A percentile compares a stretch with the other conserved stretches of the same genome.
Evolutionary conservation across 2,329 filamentous ascomycete species (phyloP).

Genomic region (Aspergillus sp.): DNA sequence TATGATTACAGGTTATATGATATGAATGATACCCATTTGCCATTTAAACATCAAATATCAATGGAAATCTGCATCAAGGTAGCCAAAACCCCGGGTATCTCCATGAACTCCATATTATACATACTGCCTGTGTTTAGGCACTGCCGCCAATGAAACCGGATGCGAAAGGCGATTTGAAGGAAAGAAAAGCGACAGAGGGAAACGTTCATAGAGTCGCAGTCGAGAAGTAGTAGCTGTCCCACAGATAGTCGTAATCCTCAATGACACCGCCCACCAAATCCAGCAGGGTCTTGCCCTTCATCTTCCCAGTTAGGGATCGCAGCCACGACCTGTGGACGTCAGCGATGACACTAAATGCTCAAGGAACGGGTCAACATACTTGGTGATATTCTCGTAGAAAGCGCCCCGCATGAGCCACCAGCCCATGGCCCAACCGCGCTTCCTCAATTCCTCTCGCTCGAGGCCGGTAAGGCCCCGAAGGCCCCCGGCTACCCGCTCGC

Average conservation of each 20-base stretch:
- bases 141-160: too few species aligned
- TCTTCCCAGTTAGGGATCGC: slow-evolving; percentile 60
- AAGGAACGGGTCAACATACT: slow-evolving; percentile 33
- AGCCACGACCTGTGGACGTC: slow-evolving; percentile 42
- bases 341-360: slow-evolving; percentile 15
- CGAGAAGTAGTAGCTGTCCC: slow-evolving; percentile 94
- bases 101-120: slow-evolving; percentile 1
- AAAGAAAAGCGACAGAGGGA: slow-evolving; percentile 5
- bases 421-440: slow-evolving; percentile 77
- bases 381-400: slow-evolving; percentile 86
- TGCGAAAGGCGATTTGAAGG: not conserved
- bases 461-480: slow-evolving; percentile 70
- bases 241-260: slow-evolving; percentile 94
- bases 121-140: too few species aligned
- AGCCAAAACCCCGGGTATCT: slow-evolving; percentile 2
- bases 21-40: slow-evolving; percentile 17
- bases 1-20: slow-evolving; percentile 40
- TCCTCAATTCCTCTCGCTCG: slow-evolving; percentile 81
- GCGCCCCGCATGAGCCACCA: slow-evolving; percentile 98
- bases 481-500: slow-evolving; percentile 56
- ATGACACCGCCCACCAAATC: slow-evolving; percentile 75
- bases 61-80: slow-evolving; percentile 4
- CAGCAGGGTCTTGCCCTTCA: slow-evolving; percentile 65
- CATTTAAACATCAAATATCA: slow-evolving; percentile 3
- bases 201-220: slow-evolving; percentile 44